Conservation (phyloP, 2,329 filamentous ascomycete genomes). For the Colletotrichum phormii region DNA sequence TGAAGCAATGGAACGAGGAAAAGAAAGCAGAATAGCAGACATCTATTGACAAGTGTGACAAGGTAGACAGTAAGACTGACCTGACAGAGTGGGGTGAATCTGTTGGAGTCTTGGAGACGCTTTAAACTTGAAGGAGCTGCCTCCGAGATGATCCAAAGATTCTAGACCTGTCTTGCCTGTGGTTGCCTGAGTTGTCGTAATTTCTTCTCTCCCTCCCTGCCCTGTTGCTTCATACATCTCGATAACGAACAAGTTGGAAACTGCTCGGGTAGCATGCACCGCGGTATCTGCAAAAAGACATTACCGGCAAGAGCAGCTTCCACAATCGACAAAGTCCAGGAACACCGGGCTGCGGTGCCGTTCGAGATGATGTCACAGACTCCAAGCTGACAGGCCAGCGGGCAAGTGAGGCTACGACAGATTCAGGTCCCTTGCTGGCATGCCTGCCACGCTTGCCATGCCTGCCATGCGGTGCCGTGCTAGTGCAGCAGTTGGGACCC, state of each 20-base stretch:
- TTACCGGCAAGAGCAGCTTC: not conserved
- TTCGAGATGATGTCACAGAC: slow-evolving; percentile 27
- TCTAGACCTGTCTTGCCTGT: not conserved
- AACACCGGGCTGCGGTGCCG: too few species aligned
- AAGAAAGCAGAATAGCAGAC: not conserved
- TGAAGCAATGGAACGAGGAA: not conserved
- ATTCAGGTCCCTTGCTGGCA: slow-evolving; percentile 23
- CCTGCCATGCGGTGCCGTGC: slow-evolving; percentile 10
- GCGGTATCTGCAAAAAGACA: not conserved
- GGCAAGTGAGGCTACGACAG: slow-evolving; percentile 20
- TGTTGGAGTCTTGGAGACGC: not conserved
- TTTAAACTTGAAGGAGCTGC: slow-evolving; percentile 15
- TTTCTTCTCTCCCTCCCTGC: not conserved
- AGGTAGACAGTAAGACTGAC: not conserved
- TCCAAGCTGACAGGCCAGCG: not conserved
- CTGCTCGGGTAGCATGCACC: slow-evolving; percentile 11
- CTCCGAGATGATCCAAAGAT: not conserved
- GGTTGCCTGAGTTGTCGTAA: not conserved
- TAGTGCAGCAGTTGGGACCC: not conserved
- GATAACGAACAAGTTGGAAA: too few species aligned
- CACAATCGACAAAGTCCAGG: not conserved
- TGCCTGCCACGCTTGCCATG: slow-evolving; percentile 1
- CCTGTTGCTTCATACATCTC: not conserved
- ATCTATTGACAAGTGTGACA: not conserved
- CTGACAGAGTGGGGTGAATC: not conserved